phyloP scores from a whole-genome alignment of 2,329 filamentous ascomycete genomes.

The Erysiphe neolycopersici region DNA sequence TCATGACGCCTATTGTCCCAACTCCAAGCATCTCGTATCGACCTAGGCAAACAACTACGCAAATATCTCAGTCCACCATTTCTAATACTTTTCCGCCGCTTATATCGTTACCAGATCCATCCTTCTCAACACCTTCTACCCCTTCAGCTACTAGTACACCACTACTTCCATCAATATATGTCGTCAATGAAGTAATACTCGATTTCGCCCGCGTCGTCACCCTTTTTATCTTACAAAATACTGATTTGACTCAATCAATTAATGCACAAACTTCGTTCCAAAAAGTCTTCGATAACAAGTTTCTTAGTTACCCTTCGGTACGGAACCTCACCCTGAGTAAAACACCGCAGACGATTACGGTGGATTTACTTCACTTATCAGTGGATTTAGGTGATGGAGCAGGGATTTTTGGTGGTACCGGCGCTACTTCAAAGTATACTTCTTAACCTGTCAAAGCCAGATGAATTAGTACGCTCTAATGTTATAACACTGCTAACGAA shows the following conservation, averaged over 20 bases:
- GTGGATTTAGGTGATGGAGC: background rate
- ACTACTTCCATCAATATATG: conserved; percentile 16
- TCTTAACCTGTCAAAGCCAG: too few species aligned
- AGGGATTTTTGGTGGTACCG: background rate
- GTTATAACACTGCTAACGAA: too few species aligned
- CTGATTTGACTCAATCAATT: conserved; percentile 23
- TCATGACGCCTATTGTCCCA: background rate
- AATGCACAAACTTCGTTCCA: conserved; percentile 27
- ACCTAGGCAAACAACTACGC: background rate
- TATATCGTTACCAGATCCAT: background rate
- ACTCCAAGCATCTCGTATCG: background rate
- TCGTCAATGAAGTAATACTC: conserved; percentile 25
- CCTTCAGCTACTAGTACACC: conserved; percentile 3
- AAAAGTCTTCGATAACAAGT: conserved; percentile 21
- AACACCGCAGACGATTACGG: background rate
- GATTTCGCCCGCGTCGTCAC: conserved; percentile 38
- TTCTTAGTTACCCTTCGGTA: conserved; percentile 3
- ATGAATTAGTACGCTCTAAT: too few species aligned
- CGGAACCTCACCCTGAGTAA: conserved; percentile 8
- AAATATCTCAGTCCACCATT: background rate
- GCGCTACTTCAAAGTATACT: too few species aligned
- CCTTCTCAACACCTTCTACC: background rate
- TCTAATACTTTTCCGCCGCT: background rate
- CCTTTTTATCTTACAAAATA: conserved; percentile 32
- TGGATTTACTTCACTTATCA: background rate